Base-by-base conservation (phyloP, 768 basidiomycete species). In the Leccinum pellstonianum region DNA sequence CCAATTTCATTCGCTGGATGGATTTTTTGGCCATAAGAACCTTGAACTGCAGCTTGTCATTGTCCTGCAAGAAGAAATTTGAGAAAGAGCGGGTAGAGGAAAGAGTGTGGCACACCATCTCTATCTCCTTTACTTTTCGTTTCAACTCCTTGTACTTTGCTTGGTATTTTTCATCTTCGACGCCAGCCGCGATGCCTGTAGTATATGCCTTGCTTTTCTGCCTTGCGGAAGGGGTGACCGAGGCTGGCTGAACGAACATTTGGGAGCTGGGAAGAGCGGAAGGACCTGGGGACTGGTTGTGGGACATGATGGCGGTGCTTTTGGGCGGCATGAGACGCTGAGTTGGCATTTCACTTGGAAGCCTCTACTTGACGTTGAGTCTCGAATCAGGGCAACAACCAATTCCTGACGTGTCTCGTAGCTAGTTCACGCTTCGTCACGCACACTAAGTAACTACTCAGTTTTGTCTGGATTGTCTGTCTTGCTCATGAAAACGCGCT, bases 81-180 rank as follows among this genome's bases (percentile, higher is more conserved):
- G 19, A 58, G 35, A 64, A 54, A 52, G 38, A 56, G 54, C 38
- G 60, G 50, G 52, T 14, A 41, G 46, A 51, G 25, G 23, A 19
- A 43, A 35, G 29, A 37, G 46, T 17, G 47, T 9, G 65, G 83
- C 88, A 66, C 61, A 91, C 92, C 33, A 80, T 74, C 76, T 94
- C 92, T 63, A 93, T 89, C 75, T 93, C 91, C 71, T 86, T 88
- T 59, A 93, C 91, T 77, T 92, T 93, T 75, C 86, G 83, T 74
- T 91, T 93, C 63, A 94, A 79, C 59, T 94, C 91, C 73, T 86
- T 91, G 78, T 93, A 94, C 76, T 93, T 93, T 68, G 84, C 82
- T 60, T 90, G 88, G 72, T 93, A 94, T 75, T 91, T 93, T 70
- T 83, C 84, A 74, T 93, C 91, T 70, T 93, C 91, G 19, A 87